Conservation (phyloP, 352 stramenopile genomes). For the Phytophthora pluvialis region DNA sequence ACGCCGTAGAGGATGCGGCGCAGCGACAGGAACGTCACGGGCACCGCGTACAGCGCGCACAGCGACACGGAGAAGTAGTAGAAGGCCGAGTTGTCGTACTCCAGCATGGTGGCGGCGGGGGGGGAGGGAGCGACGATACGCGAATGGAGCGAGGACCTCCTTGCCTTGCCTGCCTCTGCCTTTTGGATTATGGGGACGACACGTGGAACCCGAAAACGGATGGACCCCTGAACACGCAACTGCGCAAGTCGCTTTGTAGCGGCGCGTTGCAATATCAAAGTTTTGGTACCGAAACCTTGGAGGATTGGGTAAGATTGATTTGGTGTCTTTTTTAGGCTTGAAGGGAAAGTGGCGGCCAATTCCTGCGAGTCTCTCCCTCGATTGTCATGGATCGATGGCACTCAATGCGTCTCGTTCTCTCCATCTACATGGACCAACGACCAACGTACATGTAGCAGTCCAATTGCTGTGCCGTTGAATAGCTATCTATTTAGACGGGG, state of each 20-base stretch:
- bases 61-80: slow-evolving; percentile 99
- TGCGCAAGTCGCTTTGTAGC: too few relatives aligned
- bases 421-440: too few relatives aligned
- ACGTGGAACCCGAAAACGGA: slow-evolving; percentile 35
- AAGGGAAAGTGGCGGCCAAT: too few relatives aligned
- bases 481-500: slow-evolving; percentile 20
- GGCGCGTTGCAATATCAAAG: background rate
- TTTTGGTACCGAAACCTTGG: too few relatives aligned
- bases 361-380: too few relatives aligned
- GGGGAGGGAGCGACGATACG: slow-evolving; percentile 11
- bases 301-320: background rate
- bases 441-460: too few relatives aligned
- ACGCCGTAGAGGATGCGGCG: slow-evolving; percentile 88
- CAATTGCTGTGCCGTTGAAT: too few relatives aligned
- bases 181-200: slow-evolving; percentile 19
- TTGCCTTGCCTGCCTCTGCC: background rate
- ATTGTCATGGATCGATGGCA: too few relatives aligned
- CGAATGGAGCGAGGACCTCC: slow-evolving; percentile 15
- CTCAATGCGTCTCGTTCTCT: too few relatives aligned
- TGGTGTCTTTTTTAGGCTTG: background rate
- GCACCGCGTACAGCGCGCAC: slow-evolving; percentile 96
- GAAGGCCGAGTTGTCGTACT: slow-evolving; percentile 99
- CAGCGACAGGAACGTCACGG: slow-evolving; percentile 93
- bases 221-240: slow-evolving; percentile 9
- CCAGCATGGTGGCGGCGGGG: slow-evolving; percentile 79